phyloP scores from a whole-genome alignment of 208 protist species.

The Trichomonas gallinae region DNA sequence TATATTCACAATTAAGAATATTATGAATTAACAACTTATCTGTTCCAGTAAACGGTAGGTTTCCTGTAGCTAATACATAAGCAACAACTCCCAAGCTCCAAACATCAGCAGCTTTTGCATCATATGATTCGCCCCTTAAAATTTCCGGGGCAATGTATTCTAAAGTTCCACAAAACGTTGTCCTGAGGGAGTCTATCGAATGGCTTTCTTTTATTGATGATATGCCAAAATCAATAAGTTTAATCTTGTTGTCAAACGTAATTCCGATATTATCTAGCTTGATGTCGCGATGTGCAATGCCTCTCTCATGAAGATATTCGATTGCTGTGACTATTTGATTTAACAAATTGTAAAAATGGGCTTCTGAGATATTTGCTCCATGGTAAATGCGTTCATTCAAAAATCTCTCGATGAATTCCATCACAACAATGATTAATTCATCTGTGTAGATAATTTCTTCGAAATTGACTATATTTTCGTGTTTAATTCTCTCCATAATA shows the following conservation, averaged over 20 bases:
- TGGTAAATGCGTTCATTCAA: not conserved
- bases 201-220: not conserved
- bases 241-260: not conserved
- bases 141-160: not conserved
- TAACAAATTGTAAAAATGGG: not conserved
- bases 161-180: not conserved
- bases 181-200: not conserved
- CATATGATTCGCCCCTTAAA: not conserved
- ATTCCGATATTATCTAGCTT: not conserved
- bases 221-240: not conserved
- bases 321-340: not conserved
- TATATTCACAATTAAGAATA: not conserved
- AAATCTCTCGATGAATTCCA: not conserved
- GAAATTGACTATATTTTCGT: not conserved
- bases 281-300: not conserved
- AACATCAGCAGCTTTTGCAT: not conserved
- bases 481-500: not conserved
- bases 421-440: not conserved
- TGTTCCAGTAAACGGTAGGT: not conserved
- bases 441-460: not conserved
- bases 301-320: not conserved
- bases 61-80: not conserved
- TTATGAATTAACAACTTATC: not conserved
- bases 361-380: not conserved
- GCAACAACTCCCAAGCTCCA: not conserved